Evolutionary conservation across 768 basidiomycete genomes (phyloP).

Genomic region (Mycena chlorophos): DNA sequence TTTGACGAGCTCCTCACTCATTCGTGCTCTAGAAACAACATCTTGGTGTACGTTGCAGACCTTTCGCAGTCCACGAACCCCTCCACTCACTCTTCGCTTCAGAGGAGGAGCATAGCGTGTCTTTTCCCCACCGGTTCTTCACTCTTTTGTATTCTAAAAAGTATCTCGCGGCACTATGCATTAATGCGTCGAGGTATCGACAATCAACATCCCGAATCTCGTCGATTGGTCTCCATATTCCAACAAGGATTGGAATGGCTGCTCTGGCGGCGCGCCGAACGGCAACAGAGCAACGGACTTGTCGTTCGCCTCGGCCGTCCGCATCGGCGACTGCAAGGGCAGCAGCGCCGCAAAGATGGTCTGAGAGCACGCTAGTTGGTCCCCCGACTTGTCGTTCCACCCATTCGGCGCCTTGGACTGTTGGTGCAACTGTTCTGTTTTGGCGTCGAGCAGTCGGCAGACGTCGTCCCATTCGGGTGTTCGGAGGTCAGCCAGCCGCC

Average conservation of each 20-base stretch:
- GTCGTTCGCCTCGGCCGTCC: slow-evolving; percentile 29
- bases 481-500: slow-evolving; percentile 39
- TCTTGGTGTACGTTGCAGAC: slow-evolving; percentile 89
- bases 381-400: slow-evolving; percentile 34
- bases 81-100: slow-evolving; percentile 29
- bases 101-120: slow-evolving; percentile 72
- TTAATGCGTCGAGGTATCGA: slow-evolving; percentile 38
- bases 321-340: slow-evolving; percentile 34
- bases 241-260: slow-evolving; percentile 57
- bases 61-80: not conserved
- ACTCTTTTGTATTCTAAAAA: slow-evolving; percentile 23
- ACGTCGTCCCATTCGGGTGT: slow-evolving; percentile 33
- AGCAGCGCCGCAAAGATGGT: slow-evolving; percentile 62
- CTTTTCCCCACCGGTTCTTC: slow-evolving; percentile 23
- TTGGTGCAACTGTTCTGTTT: slow-evolving; percentile 26
- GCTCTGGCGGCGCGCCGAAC: slow-evolving; percentile 55
- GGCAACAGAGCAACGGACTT: slow-evolving; percentile 48
- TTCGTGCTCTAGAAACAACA: slow-evolving; percentile 75
- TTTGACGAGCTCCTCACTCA: slow-evolving; percentile 17
- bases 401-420: slow-evolving; percentile 21
- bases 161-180: slow-evolving; percentile 12
- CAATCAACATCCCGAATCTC: slow-evolving; percentile 72
- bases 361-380: slow-evolving; percentile 58
- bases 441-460: slow-evolving; percentile 27
- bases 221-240: slow-evolving; percentile 70